Base-by-base conservation (phyloP, 2,329 filamentous ascomycete species). In the Claviceps africana region DNA sequence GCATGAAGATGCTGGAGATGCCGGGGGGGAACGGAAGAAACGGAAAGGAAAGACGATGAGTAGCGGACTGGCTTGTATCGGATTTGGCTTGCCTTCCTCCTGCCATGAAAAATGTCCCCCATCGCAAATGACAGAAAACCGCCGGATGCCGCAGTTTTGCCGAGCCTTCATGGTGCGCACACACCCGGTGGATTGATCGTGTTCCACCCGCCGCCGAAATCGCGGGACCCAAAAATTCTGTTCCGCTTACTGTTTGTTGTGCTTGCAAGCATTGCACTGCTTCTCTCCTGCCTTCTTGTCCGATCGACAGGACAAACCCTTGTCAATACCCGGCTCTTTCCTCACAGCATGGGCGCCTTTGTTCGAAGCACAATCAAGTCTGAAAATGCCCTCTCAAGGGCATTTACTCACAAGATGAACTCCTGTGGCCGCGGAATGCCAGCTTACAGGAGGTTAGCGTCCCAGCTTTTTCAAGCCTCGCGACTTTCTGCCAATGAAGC, bases 371-470 rank as follows among this genome's bases (percentile, higher is more conserved):
- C 62, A 52, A 60, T 58, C 44, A 66, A 67, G 57, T 65, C 72
- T 58, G 65, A 72, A 56, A 65, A 65, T 58, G 67, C 66, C 57
- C 62, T 75, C 44, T 63, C 67, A 19, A 65, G 72, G 63, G 67
- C 67, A 51, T 67, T 71, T 57, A 62, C 67, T 53, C 66, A 69
- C 55, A 48, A 61, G 48, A 57, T 55, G 56, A 54, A 62, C 55
- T 65, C 68, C 51, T 61, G 67, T 56, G 66, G 70, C 25, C 25
- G 25, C 63, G 72, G 70, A 67, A 70, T 71, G 51, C 72, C 73
- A 52, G 71, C 73, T 22, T 74, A 72, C 57, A 66, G 70, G 61
- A 70, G 74, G 66, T 70, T 77, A 72, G 64, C 63, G 53, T 69
- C 64, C 47, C 60, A 66, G 53, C 61, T 68, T 53, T 63, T 63